These are phyloP conservation scores for Cryptococcus amylolentus DNA, from an alignment of 1,284 basidiomycete genomes.

Conservation along the genomic window DNA sequence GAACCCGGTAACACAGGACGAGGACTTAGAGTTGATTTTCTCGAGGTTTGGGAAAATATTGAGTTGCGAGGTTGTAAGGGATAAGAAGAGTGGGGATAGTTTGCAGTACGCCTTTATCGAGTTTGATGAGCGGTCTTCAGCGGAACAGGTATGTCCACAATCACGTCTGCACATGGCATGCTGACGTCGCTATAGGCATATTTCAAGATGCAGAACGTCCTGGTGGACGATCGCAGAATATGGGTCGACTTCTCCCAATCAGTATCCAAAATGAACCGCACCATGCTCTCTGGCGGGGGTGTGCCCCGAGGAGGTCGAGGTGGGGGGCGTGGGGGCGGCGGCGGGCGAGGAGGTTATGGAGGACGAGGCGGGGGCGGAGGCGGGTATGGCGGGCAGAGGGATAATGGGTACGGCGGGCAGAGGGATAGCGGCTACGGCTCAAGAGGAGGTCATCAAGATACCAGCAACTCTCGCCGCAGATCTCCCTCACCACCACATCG, in stretches of 20 bases:
- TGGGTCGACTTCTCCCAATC: conserved; percentile 99
- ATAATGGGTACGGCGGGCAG: neutral
- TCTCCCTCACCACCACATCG: too few species aligned
- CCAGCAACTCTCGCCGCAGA: conserved; percentile 3
- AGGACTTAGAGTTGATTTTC: conserved; percentile 96
- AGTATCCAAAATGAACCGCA: conserved; percentile 61
- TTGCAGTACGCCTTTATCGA: conserved; percentile 99
- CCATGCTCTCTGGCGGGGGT: conserved; percentile 54
- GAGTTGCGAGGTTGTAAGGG: conserved; percentile 94
- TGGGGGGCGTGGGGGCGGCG: conserved; percentile 15
- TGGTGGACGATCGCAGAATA: conserved; percentile 97
- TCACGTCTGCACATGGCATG: neutral
- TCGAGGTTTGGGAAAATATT: conserved; percentile 91
- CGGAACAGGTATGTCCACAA: conserved; percentile 68
- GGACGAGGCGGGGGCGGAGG: neutral
- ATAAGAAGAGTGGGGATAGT: conserved; percentile 92
- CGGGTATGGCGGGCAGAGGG: conserved; percentile 1
- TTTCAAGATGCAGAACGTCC: conserved; percentile 99
- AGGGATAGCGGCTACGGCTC: conserved; percentile 10
- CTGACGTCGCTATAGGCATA: conserved; percentile 65
- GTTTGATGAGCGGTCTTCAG: conserved; percentile 87
- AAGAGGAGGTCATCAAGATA: conserved; percentile 23
- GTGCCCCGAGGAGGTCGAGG: conserved; percentile 55
- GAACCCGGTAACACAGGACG: conserved; percentile 90
- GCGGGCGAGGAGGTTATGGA: conserved; percentile 17